Evolutionary conservation across 257 asterid genomes (phyloP).

Genomic region (Nicotiana sylvestris): DNA sequence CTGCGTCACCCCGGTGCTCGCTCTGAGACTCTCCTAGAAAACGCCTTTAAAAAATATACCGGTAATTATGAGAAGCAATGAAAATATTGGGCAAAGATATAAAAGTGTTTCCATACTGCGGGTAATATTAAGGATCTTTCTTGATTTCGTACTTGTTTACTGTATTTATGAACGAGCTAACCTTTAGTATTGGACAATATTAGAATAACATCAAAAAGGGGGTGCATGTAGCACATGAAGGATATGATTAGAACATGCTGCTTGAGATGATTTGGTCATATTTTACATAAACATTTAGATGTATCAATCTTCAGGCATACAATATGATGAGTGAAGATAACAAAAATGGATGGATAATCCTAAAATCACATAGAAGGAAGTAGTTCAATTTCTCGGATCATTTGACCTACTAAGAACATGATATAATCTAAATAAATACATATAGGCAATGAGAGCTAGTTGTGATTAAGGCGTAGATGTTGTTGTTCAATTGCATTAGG

Average conservation of each 20-base stretch:
- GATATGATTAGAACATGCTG: not conserved
- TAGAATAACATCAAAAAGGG: not conserved
- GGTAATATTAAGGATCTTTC: too few species aligned
- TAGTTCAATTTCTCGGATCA: not conserved
- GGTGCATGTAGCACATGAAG: not conserved
- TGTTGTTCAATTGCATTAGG: slow-evolving; percentile 1
- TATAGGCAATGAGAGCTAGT: not conserved
- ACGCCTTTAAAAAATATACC: too few species aligned
- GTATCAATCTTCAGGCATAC: not conserved
- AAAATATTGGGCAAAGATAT: too few species aligned
- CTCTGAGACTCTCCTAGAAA: too few species aligned
- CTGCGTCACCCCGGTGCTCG: too few species aligned
- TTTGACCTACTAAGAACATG: not conserved
- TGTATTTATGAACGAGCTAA: too few species aligned
- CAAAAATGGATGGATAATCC: not conserved
- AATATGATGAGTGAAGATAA: slow-evolving; percentile 2
- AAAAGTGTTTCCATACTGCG: too few species aligned
- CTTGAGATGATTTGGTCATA: not conserved
- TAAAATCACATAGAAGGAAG: not conserved
- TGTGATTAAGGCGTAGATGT: not conserved
- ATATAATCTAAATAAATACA: not conserved
- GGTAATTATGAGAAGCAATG: too few species aligned
- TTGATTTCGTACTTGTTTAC: too few species aligned
- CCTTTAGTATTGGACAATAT: too few species aligned
- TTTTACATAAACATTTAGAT: not conserved